Base-by-base conservation (phyloP, 208 protist genomes). In the Wallacemonas sp. region DNA sequence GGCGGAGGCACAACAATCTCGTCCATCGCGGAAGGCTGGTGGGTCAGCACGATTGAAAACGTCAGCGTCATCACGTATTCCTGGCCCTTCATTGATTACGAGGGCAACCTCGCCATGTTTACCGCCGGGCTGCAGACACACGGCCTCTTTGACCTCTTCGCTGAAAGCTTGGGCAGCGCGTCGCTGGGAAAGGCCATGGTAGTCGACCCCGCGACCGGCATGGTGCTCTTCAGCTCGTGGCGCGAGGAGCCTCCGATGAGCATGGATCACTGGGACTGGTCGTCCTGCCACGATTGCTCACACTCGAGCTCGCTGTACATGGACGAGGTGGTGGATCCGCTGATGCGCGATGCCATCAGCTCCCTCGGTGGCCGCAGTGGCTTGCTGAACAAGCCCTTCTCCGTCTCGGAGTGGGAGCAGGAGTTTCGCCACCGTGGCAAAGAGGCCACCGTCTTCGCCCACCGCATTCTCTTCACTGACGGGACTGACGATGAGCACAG, bases 71-170 rank as follows among this genome's bases (percentile, higher is more conserved):
- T 90, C 32, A 87, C 83, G 6, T 90, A 84, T 66, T 72, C 76
- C 16, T 71, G 69, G 33, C 80, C 83, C n/a, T 90, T 90, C 62
- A 46, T 81, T 12, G 83, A 90, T 52, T 74, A 72, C 61, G 12
- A 34, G 3, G 74, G 74, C 5, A 82, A 87, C 54, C 55, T 76
- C 2, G 80, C 66, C 24, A 56, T 68, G n/a, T 66, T 89, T 34
- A 77, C 65, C 26, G 79, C 56, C 6, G 83, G 73, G 11, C 29
- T 89, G 38, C 68, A 75, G 60, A 19, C 72, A 12, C 29, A 54
- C 16, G 57, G 55, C 26, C 54, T 84, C 34, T 47, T 65, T 16
- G 27, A 39, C 21, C 24, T 82, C 55, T 49, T 71, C 54, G 34
- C 63, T 6, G 23, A 47, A 0, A 33, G 48, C 1, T 29, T 68